Evolutionary conservation across 2,329 filamentous ascomycete genomes (phyloP).

Genomic region (Fusarium pseudograminearum): DNA sequence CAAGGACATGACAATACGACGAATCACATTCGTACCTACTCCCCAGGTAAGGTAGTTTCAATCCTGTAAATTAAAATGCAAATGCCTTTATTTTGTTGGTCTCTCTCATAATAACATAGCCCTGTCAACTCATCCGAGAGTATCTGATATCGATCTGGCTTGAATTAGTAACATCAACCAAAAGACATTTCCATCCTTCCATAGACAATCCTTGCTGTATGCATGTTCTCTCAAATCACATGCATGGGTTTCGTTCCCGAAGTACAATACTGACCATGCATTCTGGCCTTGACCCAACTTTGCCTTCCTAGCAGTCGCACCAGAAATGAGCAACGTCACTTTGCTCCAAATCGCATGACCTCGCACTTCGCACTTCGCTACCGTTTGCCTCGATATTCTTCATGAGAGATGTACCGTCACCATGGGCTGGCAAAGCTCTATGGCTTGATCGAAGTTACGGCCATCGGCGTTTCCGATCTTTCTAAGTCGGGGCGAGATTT

Average conservation of each 20-base stretch:
- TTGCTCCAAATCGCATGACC: background rate
- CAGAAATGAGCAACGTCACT: background rate
- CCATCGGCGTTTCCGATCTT: slow-evolving; percentile 36
- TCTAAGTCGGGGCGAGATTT: slow-evolving; percentile 26
- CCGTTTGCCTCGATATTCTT: background rate
- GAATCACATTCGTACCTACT: background rate
- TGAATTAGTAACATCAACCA: background rate
- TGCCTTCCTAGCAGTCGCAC: background rate
- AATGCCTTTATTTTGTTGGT: background rate
- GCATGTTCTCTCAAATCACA: background rate
- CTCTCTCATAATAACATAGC: background rate
- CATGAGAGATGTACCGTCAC: slow-evolving; percentile 6
- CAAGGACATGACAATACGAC: background rate
- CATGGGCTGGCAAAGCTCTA: slow-evolving; percentile 15
- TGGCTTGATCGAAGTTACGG: slow-evolving; percentile 1
- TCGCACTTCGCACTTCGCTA: background rate
- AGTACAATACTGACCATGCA: background rate
- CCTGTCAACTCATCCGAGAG: background rate
- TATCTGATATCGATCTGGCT: background rate
- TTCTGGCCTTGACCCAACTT: background rate
- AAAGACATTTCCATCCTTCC: background rate
- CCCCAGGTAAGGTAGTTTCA: background rate
- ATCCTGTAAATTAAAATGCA: background rate
- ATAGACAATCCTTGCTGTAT: background rate
- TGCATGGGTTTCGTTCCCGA: background rate